phyloP scores from a whole-genome alignment of 1,284 basidiomycete genomes.

The Leccinum subrobustum region DNA sequence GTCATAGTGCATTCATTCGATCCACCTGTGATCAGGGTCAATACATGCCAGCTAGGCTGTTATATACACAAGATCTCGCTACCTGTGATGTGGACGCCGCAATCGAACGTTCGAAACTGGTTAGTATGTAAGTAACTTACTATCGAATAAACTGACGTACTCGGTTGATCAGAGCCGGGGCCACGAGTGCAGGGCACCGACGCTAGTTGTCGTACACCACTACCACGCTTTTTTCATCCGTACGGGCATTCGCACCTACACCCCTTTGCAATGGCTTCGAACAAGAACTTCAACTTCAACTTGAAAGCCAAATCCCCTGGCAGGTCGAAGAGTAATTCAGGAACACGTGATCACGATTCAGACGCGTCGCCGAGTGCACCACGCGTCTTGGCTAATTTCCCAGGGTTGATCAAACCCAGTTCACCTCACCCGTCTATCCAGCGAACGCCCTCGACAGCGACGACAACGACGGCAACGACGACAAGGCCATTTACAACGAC shows the following conservation, averaged over 20 bases:
- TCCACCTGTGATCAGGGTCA: too few species aligned
- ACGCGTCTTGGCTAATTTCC: slow-evolving; percentile 29
- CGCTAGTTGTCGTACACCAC: too few species aligned
- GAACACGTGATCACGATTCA: slow-evolving; percentile 23
- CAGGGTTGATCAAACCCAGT: slow-evolving; percentile 28
- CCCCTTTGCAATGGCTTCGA: slow-evolving; percentile 6
- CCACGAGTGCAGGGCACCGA: neutral
- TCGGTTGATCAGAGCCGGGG: slow-evolving; percentile 15
- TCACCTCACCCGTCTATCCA: neutral
- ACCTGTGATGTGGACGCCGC: neutral
- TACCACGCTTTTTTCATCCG: neutral
- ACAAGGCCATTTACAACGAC: neutral
- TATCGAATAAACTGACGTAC: slow-evolving; percentile 13
- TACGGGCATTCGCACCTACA: neutral
- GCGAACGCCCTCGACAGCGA: slow-evolving; percentile 1
- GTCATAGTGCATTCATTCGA: too few species aligned
- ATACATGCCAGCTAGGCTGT: too few species aligned
- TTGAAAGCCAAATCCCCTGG: neutral
- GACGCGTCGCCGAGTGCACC: slow-evolving; percentile 20
- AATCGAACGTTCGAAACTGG: neutral
- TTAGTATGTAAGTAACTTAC: neutral
- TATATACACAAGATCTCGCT: neutral
- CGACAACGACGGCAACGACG: slow-evolving; percentile 2
- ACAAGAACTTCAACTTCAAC: neutral
- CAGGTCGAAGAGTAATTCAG: neutral